Conservation (phyloP, 2,329 filamentous ascomycete species). For the Elsinoe fawcettii region DNA sequence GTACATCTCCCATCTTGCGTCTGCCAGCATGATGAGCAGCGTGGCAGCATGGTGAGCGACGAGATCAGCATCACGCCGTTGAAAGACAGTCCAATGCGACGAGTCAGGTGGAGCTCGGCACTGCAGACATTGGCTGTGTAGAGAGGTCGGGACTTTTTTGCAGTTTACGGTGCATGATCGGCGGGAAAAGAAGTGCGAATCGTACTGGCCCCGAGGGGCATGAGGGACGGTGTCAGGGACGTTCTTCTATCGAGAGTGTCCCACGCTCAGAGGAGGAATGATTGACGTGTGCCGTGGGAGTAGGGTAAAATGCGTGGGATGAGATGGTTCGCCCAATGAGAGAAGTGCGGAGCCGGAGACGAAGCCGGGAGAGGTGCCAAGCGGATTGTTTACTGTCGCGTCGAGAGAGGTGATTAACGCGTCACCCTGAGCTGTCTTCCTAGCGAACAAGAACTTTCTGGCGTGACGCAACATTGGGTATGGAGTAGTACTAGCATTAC, state of each 20-base stretch:
- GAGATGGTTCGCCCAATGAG: not conserved
- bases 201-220: not conserved
- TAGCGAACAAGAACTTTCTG: too few relatives aligned
- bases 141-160: not conserved
- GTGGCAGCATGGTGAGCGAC: too few relatives aligned
- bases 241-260: not conserved
- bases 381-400: slow-evolving; percentile 4
- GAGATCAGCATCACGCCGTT: too few relatives aligned
- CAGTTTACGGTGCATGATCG: not conserved
- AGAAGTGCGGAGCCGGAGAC: not conserved
- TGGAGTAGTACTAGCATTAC: slow-evolving; percentile 6
- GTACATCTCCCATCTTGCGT: too few relatives aligned
- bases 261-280: not conserved
- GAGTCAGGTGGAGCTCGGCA: too few relatives aligned
- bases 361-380: not conserved
- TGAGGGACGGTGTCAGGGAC: not conserved
- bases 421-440: not conserved
- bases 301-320: too few relatives aligned
- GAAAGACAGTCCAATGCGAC: too few relatives aligned
- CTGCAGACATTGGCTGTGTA: too few relatives aligned
- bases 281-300: too few relatives aligned
- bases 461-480: too few relatives aligned
- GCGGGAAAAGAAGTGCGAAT: not conserved
- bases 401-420: not conserved
- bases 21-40: too few relatives aligned